A percentile compares a stretch with the other conserved stretches of the same genome.
phyloP scores from a whole-genome alignment of 331 rosid genomes.

The Ulmus americana region DNA sequence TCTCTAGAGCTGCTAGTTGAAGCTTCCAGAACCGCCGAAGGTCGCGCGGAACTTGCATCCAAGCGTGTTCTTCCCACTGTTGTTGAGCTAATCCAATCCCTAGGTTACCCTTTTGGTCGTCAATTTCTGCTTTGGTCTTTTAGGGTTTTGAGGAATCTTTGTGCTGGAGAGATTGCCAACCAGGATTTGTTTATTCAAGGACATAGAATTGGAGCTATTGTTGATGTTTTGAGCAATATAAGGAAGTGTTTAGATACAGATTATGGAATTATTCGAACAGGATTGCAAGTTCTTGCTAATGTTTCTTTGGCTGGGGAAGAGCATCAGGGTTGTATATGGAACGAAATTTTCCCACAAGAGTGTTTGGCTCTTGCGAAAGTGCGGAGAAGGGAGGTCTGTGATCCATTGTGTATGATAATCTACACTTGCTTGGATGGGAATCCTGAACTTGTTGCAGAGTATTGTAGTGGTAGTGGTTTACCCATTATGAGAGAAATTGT shows the following conservation, averaged over 20 bases:
- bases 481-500: slow-evolving; percentile 40
- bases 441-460: slow-evolving; percentile 31
- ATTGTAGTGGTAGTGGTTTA: slow-evolving; percentile 42
- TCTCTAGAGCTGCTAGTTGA: slow-evolving; percentile 45
- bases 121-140: slow-evolving; percentile 34
- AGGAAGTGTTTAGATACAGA: slow-evolving; percentile 29
- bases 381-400: slow-evolving; percentile 38
- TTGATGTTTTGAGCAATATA: slow-evolving; percentile 31
- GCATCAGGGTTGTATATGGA: slow-evolving; percentile 60
- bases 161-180: slow-evolving; percentile 61
- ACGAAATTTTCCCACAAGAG: slow-evolving; percentile 31
- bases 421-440: slow-evolving; percentile 49
- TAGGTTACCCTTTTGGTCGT: slow-evolving; percentile 22
- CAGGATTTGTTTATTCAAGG: slow-evolving; percentile 48
- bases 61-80: slow-evolving; percentile 40
- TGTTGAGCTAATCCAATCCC: slow-evolving; percentile 32
- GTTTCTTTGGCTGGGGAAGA: slow-evolving; percentile 59
- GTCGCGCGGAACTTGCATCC: slow-evolving; percentile 46
- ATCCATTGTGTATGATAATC: slow-evolving; percentile 64
- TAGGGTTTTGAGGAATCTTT: slow-evolving; percentile 66
- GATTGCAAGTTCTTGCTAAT: slow-evolving; percentile 72
- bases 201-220: slow-evolving; percentile 43
- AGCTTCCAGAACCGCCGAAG: slow-evolving; percentile 41
- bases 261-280: slow-evolving; percentile 38
- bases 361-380: slow-evolving; percentile 46